Conservation (phyloP, 108 stramenopile species). For the Skeletonema menzelii region DNA sequence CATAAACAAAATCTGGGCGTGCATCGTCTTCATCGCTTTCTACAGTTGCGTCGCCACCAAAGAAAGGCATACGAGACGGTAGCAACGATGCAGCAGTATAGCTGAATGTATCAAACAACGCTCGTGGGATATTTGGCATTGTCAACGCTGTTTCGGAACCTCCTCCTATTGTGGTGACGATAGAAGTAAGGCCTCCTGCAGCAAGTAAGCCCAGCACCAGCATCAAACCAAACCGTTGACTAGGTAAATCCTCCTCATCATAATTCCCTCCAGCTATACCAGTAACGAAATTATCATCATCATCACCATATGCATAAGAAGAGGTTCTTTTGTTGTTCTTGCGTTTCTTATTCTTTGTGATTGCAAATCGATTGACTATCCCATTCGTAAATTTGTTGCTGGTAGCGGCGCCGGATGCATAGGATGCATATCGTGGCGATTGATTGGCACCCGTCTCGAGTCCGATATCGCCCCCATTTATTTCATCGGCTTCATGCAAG, state of each 20-base stretch:
- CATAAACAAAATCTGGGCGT: constrained; percentile 59
- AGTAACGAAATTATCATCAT: not conserved
- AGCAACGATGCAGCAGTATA: not conserved
- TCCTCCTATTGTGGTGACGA: not conserved
- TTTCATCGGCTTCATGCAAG: not conserved
- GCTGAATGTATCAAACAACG: not conserved
- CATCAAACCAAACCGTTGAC: not conserved
- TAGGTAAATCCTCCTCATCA: not conserved
- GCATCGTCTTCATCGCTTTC: constrained; percentile 2
- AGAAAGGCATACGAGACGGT: not conserved
- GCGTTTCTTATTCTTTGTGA: not conserved
- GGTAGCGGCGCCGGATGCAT: not conserved
- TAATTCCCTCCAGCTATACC: not conserved
- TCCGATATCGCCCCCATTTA: not conserved
- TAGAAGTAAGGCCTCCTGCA: not conserved
- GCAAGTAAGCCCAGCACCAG: not conserved
- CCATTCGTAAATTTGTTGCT: not conserved
- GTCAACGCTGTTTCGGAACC: not conserved
- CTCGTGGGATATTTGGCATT: not conserved
- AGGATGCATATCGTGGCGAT: not conserved
- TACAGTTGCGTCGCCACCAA: not conserved
- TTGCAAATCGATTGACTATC: constrained; percentile 1
- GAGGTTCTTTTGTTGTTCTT: not conserved
- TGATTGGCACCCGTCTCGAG: not conserved
- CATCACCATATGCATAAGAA: not conserved